Percentiles rank a stretch among this genome's conserved stretches.
phyloP scores from a whole-genome alignment of 176 grass and related monocot species.

The Oryza nivara region DNA sequence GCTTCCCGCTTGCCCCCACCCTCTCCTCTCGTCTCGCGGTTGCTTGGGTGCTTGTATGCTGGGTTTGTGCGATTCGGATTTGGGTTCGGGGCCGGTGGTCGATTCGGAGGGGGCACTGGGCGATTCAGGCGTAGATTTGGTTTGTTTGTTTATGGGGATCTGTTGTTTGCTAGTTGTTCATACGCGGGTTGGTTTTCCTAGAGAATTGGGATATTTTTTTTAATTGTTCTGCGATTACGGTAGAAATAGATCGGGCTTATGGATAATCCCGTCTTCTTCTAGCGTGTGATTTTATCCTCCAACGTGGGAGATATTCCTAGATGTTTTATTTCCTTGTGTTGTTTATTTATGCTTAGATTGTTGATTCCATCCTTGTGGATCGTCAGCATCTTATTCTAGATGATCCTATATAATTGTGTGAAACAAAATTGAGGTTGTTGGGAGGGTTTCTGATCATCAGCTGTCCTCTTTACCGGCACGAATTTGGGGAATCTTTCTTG shows the following conservation, averaged over 20 bases:
- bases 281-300: neutral
- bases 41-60: neutral
- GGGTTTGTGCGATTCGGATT: neutral
- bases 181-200: neutral
- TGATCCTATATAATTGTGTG: neutral
- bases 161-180: neutral
- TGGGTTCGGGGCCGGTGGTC: neutral
- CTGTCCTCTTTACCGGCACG: neutral
- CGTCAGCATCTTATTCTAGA: neutral
- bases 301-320: neutral
- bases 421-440: neutral
- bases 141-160: neutral
- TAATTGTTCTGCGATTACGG: neutral
- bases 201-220: neutral
- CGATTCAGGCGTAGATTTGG: neutral
- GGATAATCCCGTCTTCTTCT: neutral
- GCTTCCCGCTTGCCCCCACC: neutral
- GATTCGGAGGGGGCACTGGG: neutral
- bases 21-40: neutral
- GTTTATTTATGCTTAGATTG: neutral
- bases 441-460: neutral
- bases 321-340: neutral
- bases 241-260: neutral
- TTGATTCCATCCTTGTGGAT: neutral
- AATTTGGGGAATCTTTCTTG: neutral